Evolutionary conservation across 169 alveolate species (phyloP).

Genomic region (Condylostoma magnum): DNA sequence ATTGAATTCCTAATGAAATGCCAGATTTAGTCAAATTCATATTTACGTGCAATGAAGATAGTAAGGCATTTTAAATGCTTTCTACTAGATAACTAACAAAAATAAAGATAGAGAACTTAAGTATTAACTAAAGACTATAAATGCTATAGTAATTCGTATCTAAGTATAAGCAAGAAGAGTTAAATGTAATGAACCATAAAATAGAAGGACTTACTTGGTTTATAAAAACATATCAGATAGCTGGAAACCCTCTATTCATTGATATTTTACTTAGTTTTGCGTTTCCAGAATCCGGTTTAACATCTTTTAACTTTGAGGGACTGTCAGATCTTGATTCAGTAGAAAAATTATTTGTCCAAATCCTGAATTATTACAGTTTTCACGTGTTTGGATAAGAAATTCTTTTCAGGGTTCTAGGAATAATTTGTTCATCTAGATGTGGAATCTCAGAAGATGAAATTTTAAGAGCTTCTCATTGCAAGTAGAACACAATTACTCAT

Average conservation of each 20-base stretch:
- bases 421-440: no score
- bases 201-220: not conserved
- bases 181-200: not conserved
- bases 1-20: constrained; percentile 45
- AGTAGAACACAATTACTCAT: not conserved
- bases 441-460: no score
- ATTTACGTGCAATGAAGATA: constrained; percentile 21
- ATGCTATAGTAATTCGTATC: not conserved
- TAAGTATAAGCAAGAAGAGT: not conserved
- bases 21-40: constrained; percentile 42
- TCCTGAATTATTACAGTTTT: no score
- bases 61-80: constrained; percentile 36
- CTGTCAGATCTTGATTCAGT: no score
- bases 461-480: no score
- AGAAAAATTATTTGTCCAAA: no score
- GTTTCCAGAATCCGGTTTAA: no score
- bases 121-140: not conserved
- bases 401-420: no score
- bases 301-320: no score
- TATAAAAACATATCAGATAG: not conserved
- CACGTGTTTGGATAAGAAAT: no score
- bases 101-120: not conserved
- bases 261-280: not conserved
- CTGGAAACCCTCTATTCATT: constrained; percentile 13
- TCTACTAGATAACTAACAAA: constrained; percentile 1